phyloP scores from a whole-genome alignment of 352 stramenopile species.

The Phytophthora pluvialis region DNA sequence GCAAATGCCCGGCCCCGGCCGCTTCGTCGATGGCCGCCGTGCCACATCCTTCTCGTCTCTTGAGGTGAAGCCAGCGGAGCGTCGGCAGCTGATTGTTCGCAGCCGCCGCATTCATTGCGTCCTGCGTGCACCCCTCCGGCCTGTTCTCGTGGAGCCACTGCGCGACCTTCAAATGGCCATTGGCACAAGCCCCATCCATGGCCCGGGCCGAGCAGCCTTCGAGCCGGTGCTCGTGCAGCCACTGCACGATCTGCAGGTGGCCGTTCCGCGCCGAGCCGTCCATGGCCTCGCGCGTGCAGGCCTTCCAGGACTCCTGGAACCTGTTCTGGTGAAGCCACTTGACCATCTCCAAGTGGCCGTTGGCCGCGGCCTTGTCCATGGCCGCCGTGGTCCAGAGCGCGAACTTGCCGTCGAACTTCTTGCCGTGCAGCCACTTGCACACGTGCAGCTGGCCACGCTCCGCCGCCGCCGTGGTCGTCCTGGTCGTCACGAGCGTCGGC shows the following conservation, averaged over 20 bases:
- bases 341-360: constrained; percentile 42
- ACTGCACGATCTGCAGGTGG: constrained; percentile 32
- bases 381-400: constrained; percentile 40
- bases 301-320: constrained; percentile 38
- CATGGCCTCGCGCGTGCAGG: constrained; percentile 41
- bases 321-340: constrained; percentile 51
- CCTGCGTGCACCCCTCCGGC: constrained; percentile 27
- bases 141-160: constrained; percentile 40
- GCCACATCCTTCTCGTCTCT: constrained; percentile 33
- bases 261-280: constrained; percentile 36
- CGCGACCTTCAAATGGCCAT: constrained; percentile 36
- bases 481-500: constrained; percentile 24
- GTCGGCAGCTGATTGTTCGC: constrained; percentile 29
- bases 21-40: constrained; percentile 34
- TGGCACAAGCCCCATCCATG: constrained; percentile 35
- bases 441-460: constrained; percentile 36
- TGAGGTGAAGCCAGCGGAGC: constrained; percentile 30
- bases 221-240: constrained; percentile 37
- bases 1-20: constrained; percentile 26
- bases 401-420: constrained; percentile 37
- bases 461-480: constrained; percentile 37
- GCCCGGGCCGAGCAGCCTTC: constrained; percentile 37
- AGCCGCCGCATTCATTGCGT: constrained; percentile 35
- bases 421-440: constrained; percentile 42
- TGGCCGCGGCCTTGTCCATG: constrained; percentile 38